A percentile compares a stretch with the other conserved stretches of the same genome.
phyloP scores from a whole-genome alignment of 2,329 filamentous ascomycete species.

The Colletotrichum spinosum region DNA sequence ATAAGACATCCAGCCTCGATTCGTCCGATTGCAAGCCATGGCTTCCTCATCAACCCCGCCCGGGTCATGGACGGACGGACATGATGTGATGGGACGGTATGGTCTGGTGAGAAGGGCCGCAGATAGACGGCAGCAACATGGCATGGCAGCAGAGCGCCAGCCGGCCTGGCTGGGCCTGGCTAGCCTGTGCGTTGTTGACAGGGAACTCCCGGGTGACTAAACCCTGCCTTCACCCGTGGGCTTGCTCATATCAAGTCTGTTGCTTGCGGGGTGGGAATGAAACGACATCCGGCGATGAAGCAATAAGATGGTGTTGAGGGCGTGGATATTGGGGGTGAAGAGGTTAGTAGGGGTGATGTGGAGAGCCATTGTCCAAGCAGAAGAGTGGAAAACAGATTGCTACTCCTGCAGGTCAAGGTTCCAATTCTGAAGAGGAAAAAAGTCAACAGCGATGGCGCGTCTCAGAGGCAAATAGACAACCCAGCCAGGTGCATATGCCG shows the following conservation, averaged over 20 bases:
- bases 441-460: constrained; percentile 13
- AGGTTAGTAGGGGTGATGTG: constrained; percentile 42
- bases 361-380: constrained; percentile 42
- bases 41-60: constrained; percentile 53
- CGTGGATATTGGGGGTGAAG: constrained; percentile 23
- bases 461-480: constrained; percentile 20
- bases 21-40: constrained; percentile 50
- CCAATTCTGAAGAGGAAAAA: constrained; percentile 47
- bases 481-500: constrained; percentile 51
- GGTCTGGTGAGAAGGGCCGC: constrained; percentile 33
- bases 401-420: constrained; percentile 41
- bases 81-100: constrained; percentile 48
- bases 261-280: constrained; percentile 15
- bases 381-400: constrained; percentile 43
- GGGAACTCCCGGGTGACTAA: constrained; percentile 26
- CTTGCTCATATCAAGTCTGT: constrained; percentile 3
- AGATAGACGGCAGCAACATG: constrained; percentile 42
- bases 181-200: constrained; percentile 36
- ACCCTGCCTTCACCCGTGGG: constrained; percentile 35
- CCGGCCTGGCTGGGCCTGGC: constrained; percentile 40
- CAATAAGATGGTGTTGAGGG: constrained; percentile 24
- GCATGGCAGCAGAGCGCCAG: constrained; percentile 34
- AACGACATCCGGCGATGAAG: constrained; percentile 20
- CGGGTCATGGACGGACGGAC: constrained; percentile 39
- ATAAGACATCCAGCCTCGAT: constrained; percentile 58